Evolutionary conservation across 257 asterid species (phyloP).

Genomic region (Solanum neorickii): DNA sequence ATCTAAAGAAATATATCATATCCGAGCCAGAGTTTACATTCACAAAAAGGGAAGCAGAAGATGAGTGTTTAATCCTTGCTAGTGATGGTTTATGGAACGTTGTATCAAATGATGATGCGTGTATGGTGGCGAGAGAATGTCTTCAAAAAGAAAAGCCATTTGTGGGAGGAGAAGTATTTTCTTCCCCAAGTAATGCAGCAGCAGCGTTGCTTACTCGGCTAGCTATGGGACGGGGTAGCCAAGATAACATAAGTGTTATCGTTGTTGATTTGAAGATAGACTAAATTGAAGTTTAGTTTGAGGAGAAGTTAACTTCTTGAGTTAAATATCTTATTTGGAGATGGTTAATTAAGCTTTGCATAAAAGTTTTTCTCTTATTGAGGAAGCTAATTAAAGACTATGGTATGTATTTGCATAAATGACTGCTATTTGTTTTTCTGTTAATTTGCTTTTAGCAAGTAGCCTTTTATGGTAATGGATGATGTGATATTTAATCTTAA

Average conservation of each 20-base stretch:
- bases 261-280: conserved; percentile 4
- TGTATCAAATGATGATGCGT: background rate
- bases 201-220: background rate
- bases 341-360: background rate
- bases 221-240: background rate
- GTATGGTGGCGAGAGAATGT: background rate
- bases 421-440: background rate
- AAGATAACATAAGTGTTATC: conserved; percentile 1
- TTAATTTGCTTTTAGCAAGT: background rate
- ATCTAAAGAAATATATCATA: background rate
- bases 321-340: background rate
- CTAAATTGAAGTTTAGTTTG: background rate
- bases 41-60: background rate
- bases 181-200: conserved; percentile 2
- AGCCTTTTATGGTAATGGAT: background rate
- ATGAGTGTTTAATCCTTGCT: conserved; percentile 5
- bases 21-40: conserved; percentile 6
- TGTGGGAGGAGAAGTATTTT: background rate
- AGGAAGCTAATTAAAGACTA: background rate
- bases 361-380: background rate
- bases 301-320: background rate
- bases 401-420: background rate
- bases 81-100: conserved; percentile 14
- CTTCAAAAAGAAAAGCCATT: background rate
- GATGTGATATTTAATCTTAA: background rate